Evolutionary conservation across 345 rosid species (phyloP).

Genomic region (Brassica incana): DNA sequence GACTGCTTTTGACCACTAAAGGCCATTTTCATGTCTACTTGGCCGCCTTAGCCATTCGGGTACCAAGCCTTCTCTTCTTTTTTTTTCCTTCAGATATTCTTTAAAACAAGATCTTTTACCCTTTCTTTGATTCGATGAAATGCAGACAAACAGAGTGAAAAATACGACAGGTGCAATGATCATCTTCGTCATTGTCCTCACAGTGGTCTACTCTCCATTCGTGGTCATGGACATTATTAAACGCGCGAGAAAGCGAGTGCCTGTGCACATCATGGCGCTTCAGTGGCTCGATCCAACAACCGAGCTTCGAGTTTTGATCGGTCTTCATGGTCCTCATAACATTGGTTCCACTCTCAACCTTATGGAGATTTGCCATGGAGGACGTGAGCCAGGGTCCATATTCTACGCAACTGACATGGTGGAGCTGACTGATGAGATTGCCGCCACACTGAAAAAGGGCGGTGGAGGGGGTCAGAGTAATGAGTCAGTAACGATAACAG

Average conservation of each 20-base stretch:
- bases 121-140: background rate
- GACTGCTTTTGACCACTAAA: slow-evolving; percentile 71
- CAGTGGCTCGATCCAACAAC: slow-evolving; percentile 71
- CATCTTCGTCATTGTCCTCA: slow-evolving; percentile 50
- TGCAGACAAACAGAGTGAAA: slow-evolving; percentile 45
- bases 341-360: slow-evolving; percentile 64
- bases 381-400: slow-evolving; percentile 65
- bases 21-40: slow-evolving; percentile 85
- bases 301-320: slow-evolving; percentile 66
- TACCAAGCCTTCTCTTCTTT: slow-evolving; percentile 27
- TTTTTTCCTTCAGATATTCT: background rate
- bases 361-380: slow-evolving; percentile 80
- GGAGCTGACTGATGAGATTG: slow-evolving; percentile 84
- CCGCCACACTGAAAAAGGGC: slow-evolving; percentile 57
- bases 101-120: background rate
- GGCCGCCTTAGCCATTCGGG: slow-evolving; percentile 54
- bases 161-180: slow-evolving; percentile 51
- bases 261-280: slow-evolving; percentile 72
- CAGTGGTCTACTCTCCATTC: slow-evolving; percentile 50
- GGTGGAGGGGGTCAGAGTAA: slow-evolving; percentile 39
- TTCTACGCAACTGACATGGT: slow-evolving; percentile 81
- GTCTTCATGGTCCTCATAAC: slow-evolving; percentile 69
- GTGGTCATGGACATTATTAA: slow-evolving; percentile 68
- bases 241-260: slow-evolving; percentile 83
- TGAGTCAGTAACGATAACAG: slow-evolving; percentile 55